Percentiles rank a stretch among this genome's conserved stretches.
These are phyloP conservation scores for Micractinium conductrix DNA, from an alignment of 139 green algal genomes.

Conservation along the genomic window DNA sequence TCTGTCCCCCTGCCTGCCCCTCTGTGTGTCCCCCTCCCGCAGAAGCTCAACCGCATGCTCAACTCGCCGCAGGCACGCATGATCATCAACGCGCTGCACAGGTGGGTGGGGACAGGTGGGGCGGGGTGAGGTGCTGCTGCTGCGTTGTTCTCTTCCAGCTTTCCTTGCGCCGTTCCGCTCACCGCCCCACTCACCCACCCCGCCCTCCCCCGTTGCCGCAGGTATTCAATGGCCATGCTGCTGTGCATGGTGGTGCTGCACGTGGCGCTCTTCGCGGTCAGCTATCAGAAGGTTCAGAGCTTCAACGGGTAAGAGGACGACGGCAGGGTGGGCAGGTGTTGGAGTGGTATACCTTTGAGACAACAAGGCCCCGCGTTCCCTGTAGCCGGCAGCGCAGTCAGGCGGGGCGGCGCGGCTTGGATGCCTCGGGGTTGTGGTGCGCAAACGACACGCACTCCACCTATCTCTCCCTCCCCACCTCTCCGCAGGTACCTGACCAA, in stretches of 20 bases:
- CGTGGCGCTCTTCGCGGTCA: background rate
- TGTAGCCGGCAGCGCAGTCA: no score
- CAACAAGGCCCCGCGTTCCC: no score
- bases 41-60: slow-evolving; percentile 29
- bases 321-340: no score
- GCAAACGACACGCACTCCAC: no score
- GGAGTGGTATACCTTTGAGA: no score
- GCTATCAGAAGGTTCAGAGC: background rate
- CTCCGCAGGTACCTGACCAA: background rate
- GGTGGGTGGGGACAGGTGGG: background rate
- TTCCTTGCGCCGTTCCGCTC: background rate
- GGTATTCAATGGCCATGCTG: background rate
- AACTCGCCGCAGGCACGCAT: slow-evolving; percentile 2
- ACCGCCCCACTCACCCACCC: no score
- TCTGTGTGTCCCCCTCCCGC: background rate
- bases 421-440: no score
- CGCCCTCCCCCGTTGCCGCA: background rate
- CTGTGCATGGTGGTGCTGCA: background rate
- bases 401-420: no score
- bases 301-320: no score
- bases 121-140: no score
- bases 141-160: no score
- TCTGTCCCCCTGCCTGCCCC: background rate
- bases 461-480: no score
- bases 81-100: slow-evolving; percentile 14